Percentiles rank a stretch among this genome's conserved stretches.
Conservation (phyloP, 2,329 filamentous ascomycete genomes). For the Ceratocystiopsis sp. region DNA sequence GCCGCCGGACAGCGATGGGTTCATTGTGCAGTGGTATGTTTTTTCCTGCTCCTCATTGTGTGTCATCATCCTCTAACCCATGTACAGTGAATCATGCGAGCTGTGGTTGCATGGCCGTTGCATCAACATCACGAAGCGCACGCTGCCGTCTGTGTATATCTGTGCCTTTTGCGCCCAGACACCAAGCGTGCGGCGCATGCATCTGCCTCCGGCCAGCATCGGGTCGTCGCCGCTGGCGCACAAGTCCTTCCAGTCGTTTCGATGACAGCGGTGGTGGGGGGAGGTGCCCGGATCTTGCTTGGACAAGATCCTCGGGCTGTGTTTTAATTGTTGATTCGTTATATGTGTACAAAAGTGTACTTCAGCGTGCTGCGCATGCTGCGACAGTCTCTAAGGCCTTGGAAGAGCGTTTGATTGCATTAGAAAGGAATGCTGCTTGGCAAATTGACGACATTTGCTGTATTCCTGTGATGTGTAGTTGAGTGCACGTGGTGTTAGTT, state of each 20-base stretch:
- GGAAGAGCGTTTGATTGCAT: no score
- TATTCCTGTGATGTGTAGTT: neutral
- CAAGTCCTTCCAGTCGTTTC: conserved; percentile 28
- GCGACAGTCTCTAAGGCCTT: no score
- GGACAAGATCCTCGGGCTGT: no score
- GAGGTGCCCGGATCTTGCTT: no score
- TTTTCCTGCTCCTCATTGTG: no score
- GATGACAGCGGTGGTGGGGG: conserved; percentile 12
- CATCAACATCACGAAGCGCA: conserved; percentile 38
- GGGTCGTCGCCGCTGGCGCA: conserved; percentile 25
- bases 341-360: no score
- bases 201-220: conserved; percentile 19
- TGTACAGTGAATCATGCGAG: conserved; percentile 42
- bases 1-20: conserved; percentile 29
- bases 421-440: no score
- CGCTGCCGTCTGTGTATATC: conserved; percentile 44
- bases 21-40: conserved; percentile 47
- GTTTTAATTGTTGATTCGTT: conserved; percentile 4
- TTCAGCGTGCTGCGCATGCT: no score
- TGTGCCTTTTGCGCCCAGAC: conserved; percentile 47
- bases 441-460: no score
- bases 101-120: conserved; percentile 49
- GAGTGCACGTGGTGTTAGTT: no score
- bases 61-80: neutral
- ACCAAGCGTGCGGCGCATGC: conserved; percentile 32